phyloP scores from a whole-genome alignment of 1,139 yeast genomes.

The Eremothecium sinecaudum region DNA sequence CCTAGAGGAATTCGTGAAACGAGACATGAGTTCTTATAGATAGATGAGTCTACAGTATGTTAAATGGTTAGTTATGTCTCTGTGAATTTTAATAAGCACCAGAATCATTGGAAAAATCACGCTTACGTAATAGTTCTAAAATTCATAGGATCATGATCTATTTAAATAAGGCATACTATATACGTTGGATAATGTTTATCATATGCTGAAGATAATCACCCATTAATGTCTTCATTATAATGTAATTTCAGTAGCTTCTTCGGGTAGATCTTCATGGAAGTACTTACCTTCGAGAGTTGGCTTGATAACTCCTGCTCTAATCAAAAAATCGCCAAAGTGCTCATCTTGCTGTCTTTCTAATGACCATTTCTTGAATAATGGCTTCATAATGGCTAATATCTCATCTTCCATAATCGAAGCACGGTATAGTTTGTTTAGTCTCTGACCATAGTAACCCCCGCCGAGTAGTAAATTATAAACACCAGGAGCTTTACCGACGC shows the following conservation, averaged over 20 bases:
- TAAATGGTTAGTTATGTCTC: too few relatives aligned
- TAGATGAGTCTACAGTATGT: too few relatives aligned
- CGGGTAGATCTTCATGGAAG: conserved; percentile 91
- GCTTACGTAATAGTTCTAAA: background rate
- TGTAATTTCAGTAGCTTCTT: conserved; percentile 40
- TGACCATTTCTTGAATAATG: conserved; percentile 90
- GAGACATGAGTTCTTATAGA: too few relatives aligned
- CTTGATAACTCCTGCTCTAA: conserved; percentile 76
- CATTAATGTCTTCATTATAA: too few relatives aligned
- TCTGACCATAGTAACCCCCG: conserved; percentile 92
- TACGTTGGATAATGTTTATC: too few relatives aligned
- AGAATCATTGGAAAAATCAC: too few relatives aligned
- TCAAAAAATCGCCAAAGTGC: conserved; percentile 89
- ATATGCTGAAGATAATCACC: too few relatives aligned
- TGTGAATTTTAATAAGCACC: too few relatives aligned
- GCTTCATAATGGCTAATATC: conserved; percentile 64
- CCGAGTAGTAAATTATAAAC: conserved; percentile 93
- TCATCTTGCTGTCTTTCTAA: conserved; percentile 83
- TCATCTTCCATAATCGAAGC: conserved; percentile 88
- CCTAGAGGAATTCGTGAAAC: too few relatives aligned
- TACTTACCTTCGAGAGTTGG: conserved; percentile 85
- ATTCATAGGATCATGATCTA: too few relatives aligned
- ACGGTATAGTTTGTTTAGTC: conserved; percentile 83
- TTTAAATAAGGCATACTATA: too few relatives aligned
- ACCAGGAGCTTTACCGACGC: conserved; percentile 91